Evolutionary conservation across 257 asterid species (phyloP).

Genomic region (Solanum piurae): DNA sequence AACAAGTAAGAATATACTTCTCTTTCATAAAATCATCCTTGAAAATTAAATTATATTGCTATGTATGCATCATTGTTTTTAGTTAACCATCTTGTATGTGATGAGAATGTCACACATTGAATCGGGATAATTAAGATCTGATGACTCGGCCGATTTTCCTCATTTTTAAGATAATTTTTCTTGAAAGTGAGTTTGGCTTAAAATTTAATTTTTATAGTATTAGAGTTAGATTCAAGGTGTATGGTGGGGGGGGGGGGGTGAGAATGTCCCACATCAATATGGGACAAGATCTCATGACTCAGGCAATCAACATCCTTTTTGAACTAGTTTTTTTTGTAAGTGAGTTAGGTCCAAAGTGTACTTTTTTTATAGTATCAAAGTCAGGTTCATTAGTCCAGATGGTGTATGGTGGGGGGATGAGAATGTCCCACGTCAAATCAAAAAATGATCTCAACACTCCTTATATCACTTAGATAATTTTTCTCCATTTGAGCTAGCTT

Average conservation of each 20-base stretch:
- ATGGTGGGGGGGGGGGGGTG: not conserved
- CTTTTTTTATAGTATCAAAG: not conserved
- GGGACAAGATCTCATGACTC: not conserved
- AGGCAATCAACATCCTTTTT: not conserved
- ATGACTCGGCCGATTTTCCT: accelerated
- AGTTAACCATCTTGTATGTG: not conserved
- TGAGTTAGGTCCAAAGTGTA: not conserved
- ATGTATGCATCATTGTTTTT: not conserved
- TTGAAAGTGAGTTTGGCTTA: too few relatives aligned
- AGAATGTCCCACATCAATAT: not conserved
- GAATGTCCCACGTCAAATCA: not conserved
- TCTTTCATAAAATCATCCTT: not conserved
- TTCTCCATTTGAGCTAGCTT: not conserved
- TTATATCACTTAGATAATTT: too few relatives aligned
- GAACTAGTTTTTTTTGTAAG: not conserved
- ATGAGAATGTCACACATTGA: not conserved
- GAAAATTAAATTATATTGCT: not conserved
- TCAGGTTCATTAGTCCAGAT: not conserved
- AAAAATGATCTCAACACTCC: not conserved
- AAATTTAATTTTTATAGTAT: too few relatives aligned
- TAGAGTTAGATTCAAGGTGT: not conserved
- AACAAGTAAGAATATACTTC: not conserved
- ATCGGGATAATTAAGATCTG: too few relatives aligned
- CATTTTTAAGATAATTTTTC: too few relatives aligned
- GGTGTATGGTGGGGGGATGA: not conserved